A percentile compares a stretch with the other conserved stretches of the same genome.
These are phyloP conservation scores for Diversispora eburnea DNA, from an alignment of 192 early-diverging fungal species.

Conservation along the genomic window DNA sequence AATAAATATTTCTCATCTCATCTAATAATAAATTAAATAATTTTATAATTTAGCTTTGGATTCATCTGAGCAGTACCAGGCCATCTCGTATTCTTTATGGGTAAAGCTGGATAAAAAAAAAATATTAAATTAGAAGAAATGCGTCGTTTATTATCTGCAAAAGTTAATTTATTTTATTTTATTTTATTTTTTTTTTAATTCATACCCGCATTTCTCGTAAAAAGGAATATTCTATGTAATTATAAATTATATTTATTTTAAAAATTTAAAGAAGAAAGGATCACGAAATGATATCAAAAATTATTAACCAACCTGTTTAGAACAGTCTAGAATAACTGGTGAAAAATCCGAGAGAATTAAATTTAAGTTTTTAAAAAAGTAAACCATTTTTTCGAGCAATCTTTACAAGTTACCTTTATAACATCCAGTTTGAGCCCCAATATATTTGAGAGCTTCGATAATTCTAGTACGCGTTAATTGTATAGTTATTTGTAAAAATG, in stretches of 20 bases:
- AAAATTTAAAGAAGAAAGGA: conserved; percentile 1
- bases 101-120: conserved; percentile 40
- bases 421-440: conserved; percentile 74
- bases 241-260: neutral
- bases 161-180: too few relatives aligned
- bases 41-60: conserved; percentile 22
- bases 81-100: conserved; percentile 70
- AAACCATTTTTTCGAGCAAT: neutral
- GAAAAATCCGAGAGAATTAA: neutral
- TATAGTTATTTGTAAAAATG: neutral
- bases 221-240: conserved; percentile 73
- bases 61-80: conserved; percentile 42
- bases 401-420: conserved; percentile 62
- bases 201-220: conserved; percentile 76
- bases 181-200: neutral
- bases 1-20: too few relatives aligned
- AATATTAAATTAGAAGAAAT: neutral
- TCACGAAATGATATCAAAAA: neutral
- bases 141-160: neutral
- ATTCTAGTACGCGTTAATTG: conserved; percentile 32
- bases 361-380: conserved; percentile 1
- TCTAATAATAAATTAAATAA: neutral
- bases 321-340: conserved; percentile 55
- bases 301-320: conserved; percentile 47
- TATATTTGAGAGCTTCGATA: conserved; percentile 80